These are phyloP conservation scores for Acanthamoeba quina DNA, from an alignment of 208 protist species.

Conservation along the genomic window DNA sequence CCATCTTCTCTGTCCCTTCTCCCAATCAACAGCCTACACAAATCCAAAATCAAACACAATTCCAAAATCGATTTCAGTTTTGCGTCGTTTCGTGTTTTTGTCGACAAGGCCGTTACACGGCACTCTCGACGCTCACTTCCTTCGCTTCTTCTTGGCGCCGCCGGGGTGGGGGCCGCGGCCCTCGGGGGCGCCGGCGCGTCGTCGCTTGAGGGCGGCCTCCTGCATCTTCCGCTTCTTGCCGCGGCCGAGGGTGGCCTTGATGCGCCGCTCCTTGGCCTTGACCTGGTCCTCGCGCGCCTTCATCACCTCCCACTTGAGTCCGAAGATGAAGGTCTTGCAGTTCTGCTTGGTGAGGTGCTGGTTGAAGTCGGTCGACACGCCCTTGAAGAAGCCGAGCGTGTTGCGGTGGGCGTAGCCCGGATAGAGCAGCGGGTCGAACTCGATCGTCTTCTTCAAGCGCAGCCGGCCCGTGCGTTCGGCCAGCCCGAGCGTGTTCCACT, in stretches of 20 bases:
- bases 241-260: constrained; percentile 26
- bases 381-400: constrained; percentile 48
- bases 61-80: too few species aligned
- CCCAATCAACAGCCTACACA: too few species aligned
- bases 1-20: too few species aligned
- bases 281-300: constrained; percentile 21
- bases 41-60: too few species aligned
- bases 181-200: not conserved
- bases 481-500: constrained; percentile 24
- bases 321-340: constrained; percentile 62
- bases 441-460: not conserved
- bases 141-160: too few species aligned
- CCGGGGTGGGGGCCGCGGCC: too few species aligned
- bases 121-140: too few species aligned
- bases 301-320: constrained; percentile 3
- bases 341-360: constrained; percentile 33
- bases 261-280: not conserved
- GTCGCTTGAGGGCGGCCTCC: not conserved
- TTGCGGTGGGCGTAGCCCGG: constrained; percentile 51
- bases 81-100: not conserved
- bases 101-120: too few species aligned
- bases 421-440: constrained; percentile 49
- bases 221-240: constrained; percentile 49
- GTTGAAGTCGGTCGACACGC: constrained; percentile 38
- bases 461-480: not conserved